phyloP scores from a whole-genome alignment of 805 yeast genomes.

The Candida chilensis region DNA sequence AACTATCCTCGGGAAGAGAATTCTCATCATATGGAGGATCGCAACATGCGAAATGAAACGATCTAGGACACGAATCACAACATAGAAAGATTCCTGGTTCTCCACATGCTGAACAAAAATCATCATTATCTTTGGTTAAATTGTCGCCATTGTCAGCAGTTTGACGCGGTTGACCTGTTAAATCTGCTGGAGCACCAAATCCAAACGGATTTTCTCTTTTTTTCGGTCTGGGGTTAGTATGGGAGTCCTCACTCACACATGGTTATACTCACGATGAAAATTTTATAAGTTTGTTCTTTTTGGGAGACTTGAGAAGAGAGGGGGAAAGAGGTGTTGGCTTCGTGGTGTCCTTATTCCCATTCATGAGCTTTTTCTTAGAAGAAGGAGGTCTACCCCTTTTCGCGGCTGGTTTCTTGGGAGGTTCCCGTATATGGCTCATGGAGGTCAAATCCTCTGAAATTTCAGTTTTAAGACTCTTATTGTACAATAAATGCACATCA shows the following conservation, averaged over 20 bases:
- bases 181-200: slow-evolving; percentile 17
- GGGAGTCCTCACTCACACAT: no score
- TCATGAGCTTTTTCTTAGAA: no score
- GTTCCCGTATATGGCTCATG: no score
- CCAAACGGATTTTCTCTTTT: slow-evolving; percentile 30
- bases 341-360: no score
- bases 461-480: no score
- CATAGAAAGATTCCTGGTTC: slow-evolving; percentile 85
- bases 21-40: slow-evolving; percentile 81
- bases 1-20: slow-evolving; percentile 73
- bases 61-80: slow-evolving; percentile 87
- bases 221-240: slow-evolving; percentile 3
- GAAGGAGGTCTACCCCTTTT: no score
- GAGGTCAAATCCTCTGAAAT: no score
- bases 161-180: slow-evolving; percentile 17
- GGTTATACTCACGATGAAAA: slow-evolving; percentile 5
- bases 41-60: slow-evolving; percentile 87
- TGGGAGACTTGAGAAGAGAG: no score
- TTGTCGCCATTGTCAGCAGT: slow-evolving; percentile 6
- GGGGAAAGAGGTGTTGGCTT: no score
- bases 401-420: neutral
- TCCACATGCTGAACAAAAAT: slow-evolving; percentile 86
- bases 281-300: neutral
- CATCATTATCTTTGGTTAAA: slow-evolving; percentile 48
- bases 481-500: no score